Percentiles rank a stretch among this genome's conserved stretches.
Evolutionary conservation across 768 basidiomycete species (phyloP).

Genomic region (Trametes cingulata): DNA sequence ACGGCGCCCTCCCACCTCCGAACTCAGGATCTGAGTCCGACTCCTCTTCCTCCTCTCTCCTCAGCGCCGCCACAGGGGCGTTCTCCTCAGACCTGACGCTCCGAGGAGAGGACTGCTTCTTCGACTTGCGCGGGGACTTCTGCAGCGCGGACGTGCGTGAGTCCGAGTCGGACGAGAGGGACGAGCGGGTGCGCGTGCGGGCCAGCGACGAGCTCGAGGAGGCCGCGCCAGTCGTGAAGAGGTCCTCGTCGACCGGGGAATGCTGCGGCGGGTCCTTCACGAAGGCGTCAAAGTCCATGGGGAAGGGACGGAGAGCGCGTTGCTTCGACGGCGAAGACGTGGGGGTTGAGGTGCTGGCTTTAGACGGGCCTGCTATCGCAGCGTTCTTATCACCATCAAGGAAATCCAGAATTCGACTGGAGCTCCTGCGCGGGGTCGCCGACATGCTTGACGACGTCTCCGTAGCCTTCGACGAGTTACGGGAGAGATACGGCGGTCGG

Average conservation of each 20-base stretch:
- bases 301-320: slow-evolving; percentile 18
- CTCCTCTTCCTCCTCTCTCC: background rate
- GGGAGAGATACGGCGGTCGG: background rate
- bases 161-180: slow-evolving; percentile 11
- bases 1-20: slow-evolving; percentile 1
- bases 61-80: background rate
- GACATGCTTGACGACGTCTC: background rate
- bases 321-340: background rate
- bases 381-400: background rate
- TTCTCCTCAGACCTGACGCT: background rate
- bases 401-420: slow-evolving; percentile 10
- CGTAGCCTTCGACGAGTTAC: background rate
- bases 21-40: slow-evolving; percentile 1
- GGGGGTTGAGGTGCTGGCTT: background rate
- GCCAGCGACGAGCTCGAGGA: background rate
- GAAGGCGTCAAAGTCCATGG: slow-evolving; percentile 14
- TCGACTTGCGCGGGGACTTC: slow-evolving; percentile 36
- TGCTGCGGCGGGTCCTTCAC: background rate
- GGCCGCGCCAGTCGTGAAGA: background rate
- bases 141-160: slow-evolving; percentile 10
- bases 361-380: background rate
- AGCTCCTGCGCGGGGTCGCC: background rate
- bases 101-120: slow-evolving; percentile 28
- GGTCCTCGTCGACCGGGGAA: background rate
- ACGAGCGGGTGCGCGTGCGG: slow-evolving; percentile 2